These are phyloP conservation scores for Kalanchoe fedtschenkoi DNA, from an alignment of 164 flowering plant genomes.

Conservation along the genomic window DNA sequence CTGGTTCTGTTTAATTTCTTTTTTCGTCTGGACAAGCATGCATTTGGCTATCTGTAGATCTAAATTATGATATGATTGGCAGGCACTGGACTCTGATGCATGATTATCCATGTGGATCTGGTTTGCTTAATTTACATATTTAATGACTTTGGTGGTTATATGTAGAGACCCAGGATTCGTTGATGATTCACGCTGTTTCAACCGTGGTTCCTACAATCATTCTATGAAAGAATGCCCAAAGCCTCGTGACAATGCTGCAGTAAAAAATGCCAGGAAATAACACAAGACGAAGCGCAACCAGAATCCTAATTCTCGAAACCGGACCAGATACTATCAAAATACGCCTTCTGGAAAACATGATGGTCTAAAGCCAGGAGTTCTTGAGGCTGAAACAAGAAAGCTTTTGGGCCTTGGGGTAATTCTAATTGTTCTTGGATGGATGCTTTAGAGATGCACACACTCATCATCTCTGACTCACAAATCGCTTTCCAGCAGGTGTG, in stretches of 20 bases:
- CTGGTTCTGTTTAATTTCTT: neutral
- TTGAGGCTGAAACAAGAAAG: conserved; percentile 63
- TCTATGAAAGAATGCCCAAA: conserved; percentile 84
- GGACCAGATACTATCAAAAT: conserved; percentile 70
- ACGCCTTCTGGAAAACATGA: conserved; percentile 84
- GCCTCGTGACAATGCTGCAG: conserved; percentile 82
- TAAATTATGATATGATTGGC: neutral
- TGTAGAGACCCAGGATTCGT: conserved; percentile 41
- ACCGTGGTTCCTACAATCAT: conserved; percentile 87
- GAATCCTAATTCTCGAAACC: conserved; percentile 35
- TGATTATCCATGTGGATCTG: no score
- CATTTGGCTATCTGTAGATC: neutral
- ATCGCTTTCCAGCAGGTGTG: neutral
- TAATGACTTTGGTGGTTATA: conserved; percentile 2
- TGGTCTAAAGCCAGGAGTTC: conserved; percentile 73
- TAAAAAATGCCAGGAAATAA: conserved; percentile 71
- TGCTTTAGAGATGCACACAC: neutral
- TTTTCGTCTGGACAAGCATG: no score
- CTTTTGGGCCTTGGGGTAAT: conserved; percentile 82
- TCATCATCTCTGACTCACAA: neutral
- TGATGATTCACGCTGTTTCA: conserved; percentile 80
- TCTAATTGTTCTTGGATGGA: neutral
- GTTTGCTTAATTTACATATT: neutral
- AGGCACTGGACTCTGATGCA: neutral
- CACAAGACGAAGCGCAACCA: conserved; percentile 48